A percentile compares a stretch with the other conserved stretches of the same genome.
These are phyloP conservation scores for Plantago ovata DNA, from an alignment of 257 asterid genomes.

Conservation along the genomic window DNA sequence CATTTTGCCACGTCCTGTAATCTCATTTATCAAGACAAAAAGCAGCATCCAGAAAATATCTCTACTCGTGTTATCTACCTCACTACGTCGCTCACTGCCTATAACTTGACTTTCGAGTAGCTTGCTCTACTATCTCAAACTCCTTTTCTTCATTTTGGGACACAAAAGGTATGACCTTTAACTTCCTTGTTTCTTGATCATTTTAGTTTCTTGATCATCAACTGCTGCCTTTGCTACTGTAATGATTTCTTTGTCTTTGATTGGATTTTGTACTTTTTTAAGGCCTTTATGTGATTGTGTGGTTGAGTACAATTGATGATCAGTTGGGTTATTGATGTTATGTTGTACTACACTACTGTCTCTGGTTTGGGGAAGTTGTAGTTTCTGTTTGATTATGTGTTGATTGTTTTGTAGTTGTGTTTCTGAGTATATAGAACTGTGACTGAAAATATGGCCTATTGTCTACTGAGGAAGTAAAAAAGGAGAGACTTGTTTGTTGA, in stretches of 20 bases:
- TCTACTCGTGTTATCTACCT: too few relatives aligned
- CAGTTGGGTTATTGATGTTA: not conserved
- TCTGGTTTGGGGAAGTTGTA: not conserved
- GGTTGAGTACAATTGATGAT: not conserved
- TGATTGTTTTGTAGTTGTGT: not conserved
- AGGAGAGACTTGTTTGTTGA: too few relatives aligned
- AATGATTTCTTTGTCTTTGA: not conserved
- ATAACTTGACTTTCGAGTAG: not conserved
- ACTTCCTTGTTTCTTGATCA: not conserved
- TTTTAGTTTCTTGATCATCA: not conserved
- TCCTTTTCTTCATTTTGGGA: not conserved
- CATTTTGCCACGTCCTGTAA: not conserved
- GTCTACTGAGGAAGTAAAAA: too few relatives aligned
- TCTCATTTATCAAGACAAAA: constrained; percentile 2
- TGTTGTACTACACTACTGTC: not conserved
- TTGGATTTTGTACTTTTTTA: not conserved
- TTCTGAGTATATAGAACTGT: not conserved
- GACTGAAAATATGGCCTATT: not conserved
- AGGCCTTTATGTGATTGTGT: not conserved
- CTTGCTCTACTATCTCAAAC: not conserved
- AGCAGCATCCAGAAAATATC: constrained; percentile 6
- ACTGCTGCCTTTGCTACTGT: not conserved
- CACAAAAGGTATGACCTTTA: not conserved
- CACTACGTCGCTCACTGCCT: not conserved
- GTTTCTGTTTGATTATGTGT: not conserved